Conservation (phyloP, 1,284 basidiomycete genomes). For the Inonotus obliquus region DNA sequence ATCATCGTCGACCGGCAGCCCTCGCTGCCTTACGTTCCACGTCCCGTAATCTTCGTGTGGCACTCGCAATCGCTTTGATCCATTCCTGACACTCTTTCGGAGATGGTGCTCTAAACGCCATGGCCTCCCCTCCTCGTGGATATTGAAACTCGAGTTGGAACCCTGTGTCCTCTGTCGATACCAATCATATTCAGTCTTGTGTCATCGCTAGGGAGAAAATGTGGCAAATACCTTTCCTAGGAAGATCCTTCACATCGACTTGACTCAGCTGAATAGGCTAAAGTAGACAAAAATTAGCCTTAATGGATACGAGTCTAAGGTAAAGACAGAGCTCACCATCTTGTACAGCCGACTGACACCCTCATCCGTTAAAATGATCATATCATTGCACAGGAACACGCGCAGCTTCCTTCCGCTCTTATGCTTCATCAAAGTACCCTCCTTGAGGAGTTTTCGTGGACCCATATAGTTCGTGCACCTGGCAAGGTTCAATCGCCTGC, state of each 20-base stretch:
- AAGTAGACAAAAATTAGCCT: neutral
- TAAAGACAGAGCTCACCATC: constrained; percentile 54
- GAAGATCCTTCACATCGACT: constrained; percentile 51
- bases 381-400: constrained; percentile 77
- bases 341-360: constrained; percentile 66
- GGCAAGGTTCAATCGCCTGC: constrained; percentile 82
- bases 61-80: constrained; percentile 47
- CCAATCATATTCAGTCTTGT: neutral
- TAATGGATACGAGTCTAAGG: neutral
- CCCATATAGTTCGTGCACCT: constrained; percentile 82
- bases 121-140: constrained; percentile 70
- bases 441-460: constrained; percentile 68
- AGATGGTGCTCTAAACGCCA: constrained; percentile 57
- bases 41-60: constrained; percentile 34
- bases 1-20: neutral
- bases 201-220: neutral
- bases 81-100: constrained; percentile 63
- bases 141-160: constrained; percentile 66
- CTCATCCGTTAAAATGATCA: constrained; percentile 74
- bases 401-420: constrained; percentile 80
- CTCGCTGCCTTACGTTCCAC: constrained; percentile 22
- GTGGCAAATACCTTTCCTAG: constrained; percentile 46
- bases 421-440: constrained; percentile 75
- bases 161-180: constrained; percentile 52
- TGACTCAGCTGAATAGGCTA: constrained; percentile 72